Evolutionary conservation across 139 green algal species (phyloP).

Genomic region (Axilococcus clingmanii): DNA sequence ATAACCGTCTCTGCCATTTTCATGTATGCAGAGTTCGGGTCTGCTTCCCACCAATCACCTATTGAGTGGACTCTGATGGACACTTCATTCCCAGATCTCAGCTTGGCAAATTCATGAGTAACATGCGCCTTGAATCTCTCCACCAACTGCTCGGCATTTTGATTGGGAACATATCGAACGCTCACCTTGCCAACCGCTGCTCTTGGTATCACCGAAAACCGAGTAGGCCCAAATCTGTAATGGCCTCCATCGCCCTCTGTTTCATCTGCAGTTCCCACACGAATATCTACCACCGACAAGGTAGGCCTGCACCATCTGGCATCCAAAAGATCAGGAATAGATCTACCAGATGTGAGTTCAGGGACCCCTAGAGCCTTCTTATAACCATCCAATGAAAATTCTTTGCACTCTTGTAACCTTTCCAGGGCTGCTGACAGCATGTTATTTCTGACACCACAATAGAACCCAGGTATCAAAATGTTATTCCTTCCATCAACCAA

Average conservation of each 20-base stretch:
- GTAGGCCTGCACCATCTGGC: constrained; percentile 78
- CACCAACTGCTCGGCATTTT: constrained; percentile 29
- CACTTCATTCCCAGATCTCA: constrained; percentile 71
- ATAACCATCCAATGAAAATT: constrained; percentile 60
- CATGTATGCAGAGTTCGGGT: constrained; percentile 52
- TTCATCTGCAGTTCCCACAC: constrained; percentile 30
- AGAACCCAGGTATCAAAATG: constrained; percentile 66
- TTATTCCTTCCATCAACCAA: constrained; percentile 47
- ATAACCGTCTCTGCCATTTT: constrained; percentile 65
- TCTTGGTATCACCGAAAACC: constrained; percentile 89
- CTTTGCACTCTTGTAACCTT: constrained; percentile 36
- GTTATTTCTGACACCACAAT: constrained; percentile 55
- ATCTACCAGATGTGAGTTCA: constrained; percentile 36
- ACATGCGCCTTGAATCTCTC: constrained; percentile 56
- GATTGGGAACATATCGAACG: constrained; percentile 63
- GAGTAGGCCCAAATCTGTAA: constrained; percentile 79
- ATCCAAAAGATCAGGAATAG: constrained; percentile 62
- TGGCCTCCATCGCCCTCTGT: constrained; percentile 16
- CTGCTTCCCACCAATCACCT: constrained; percentile 88
- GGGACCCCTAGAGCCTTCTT: constrained; percentile 54
- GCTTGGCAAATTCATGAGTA: constrained; percentile 63
- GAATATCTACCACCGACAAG: constrained; percentile 81
- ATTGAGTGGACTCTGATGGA: constrained; percentile 47
- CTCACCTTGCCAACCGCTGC: constrained; percentile 64
- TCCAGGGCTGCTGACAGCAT: constrained; percentile 57